Percentiles rank a stretch among this genome's conserved stretches.
Conservation (phyloP, 441 rosid genomes). For the Populus hybrid region DNA sequence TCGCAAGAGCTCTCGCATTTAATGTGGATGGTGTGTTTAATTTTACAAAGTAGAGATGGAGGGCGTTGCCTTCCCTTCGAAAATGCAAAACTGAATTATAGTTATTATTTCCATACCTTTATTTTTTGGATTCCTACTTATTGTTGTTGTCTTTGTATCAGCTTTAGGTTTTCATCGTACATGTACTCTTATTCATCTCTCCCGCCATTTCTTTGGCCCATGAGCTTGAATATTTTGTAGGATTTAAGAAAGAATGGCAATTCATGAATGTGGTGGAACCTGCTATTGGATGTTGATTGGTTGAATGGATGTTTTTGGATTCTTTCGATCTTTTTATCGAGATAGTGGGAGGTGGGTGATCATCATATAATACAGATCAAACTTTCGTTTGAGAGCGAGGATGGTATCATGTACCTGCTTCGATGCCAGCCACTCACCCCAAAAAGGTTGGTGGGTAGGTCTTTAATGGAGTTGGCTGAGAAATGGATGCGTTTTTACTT, state of each 20-base stretch:
- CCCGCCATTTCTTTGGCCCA: too few relatives aligned
- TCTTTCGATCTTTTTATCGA: background rate
- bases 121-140: background rate
- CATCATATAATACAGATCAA: background rate
- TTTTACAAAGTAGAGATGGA: background rate
- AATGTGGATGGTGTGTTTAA: constrained; percentile 2
- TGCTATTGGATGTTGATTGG: background rate
- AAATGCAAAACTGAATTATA: constrained; percentile 6
- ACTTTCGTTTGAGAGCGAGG: background rate
- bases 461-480: background rate
- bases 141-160: background rate
- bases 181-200: background rate
- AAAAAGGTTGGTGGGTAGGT: background rate
- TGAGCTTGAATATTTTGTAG: background rate
- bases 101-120: background rate
- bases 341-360: background rate
- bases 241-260: background rate
- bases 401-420: background rate
- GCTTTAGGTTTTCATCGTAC: background rate
- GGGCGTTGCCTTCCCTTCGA: background rate
- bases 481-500: background rate
- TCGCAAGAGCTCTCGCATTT: background rate
- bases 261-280: background rate
- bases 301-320: constrained; percentile 7
- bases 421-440: constrained; percentile 1